Base-by-base conservation (phyloP, 768 basidiomycete species). In the Pulveroboletus frians region DNA sequence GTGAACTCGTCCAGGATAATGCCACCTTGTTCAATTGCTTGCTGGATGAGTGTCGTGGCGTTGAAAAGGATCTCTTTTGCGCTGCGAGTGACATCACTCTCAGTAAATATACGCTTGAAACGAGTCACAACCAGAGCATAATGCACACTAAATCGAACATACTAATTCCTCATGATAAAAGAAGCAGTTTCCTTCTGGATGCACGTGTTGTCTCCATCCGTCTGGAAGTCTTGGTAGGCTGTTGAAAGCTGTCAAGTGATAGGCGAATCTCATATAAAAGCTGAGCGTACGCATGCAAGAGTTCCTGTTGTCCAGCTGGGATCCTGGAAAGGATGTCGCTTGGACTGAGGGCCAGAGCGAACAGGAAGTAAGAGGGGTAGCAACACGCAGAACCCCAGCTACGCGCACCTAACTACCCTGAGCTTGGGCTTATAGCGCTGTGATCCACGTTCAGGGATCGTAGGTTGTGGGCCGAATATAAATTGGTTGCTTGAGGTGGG, bases 101-200 rank as follows among this genome's bases (percentile, higher is more conserved):
- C 56, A 29, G 56, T 57, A n/a, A 49, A 54, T 40, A 57, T 30
- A 29, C 51, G 51, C 56, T 58, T 36, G 39, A 21, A 53, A 30
- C 45, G 3, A 9, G 43, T 56, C 9, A 39, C 3, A 21, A 26
- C 4, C 4, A 9, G 10, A 11, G 17, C 31, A 7, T 13, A 17
- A 32, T 21, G 26, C 31, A 21, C 7, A 9, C 1, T 17, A 34
- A 38, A 30, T 17, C 15, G 40, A 46, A 30, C 29, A 9, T 10
- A 30, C 29, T 30, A 30, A 30, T 30, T 30, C 29, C 11, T 30
- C 29, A 9, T 30, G 43, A 27, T 55, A 56, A 27, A 51, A 55
- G 11, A 56, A 10, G 21, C 41, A 32, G 6, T 18, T 32, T 10
- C 55, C 55, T 57, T 57, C 55, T 3, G 54, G 55, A 29, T 56